phyloP scores from a whole-genome alignment of 345 rosid genomes.

The Eucalyptus cloeziana region DNA sequence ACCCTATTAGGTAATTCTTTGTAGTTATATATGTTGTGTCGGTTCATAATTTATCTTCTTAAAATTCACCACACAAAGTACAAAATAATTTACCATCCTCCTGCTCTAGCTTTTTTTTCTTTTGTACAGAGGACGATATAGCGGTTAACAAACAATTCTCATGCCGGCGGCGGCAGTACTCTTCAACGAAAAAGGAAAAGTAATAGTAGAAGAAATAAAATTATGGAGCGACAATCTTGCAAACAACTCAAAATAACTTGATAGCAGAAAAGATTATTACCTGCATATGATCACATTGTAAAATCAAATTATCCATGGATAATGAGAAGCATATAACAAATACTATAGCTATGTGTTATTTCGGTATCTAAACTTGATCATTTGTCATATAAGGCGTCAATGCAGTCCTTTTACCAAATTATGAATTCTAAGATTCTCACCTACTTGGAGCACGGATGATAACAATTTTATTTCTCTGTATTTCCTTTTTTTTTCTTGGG shows the following conservation, averaged over 20 bases:
- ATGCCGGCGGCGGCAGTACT: background rate
- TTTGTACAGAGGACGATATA: background rate
- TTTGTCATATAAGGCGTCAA: too few relatives aligned
- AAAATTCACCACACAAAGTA: background rate
- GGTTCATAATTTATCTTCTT: background rate
- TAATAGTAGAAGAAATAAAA: background rate
- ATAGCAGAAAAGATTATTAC: background rate
- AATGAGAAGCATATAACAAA: background rate
- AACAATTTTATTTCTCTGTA: too few relatives aligned
- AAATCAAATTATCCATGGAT: background rate
- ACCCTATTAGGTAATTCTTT: background rate
- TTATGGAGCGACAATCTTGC: background rate
- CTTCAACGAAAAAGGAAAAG: background rate
- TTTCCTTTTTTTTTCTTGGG: too few relatives aligned
- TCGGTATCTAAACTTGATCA: too few relatives aligned
- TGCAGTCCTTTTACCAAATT: too few relatives aligned
- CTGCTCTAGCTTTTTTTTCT: background rate
- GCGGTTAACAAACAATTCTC: background rate
- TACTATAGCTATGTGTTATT: background rate
- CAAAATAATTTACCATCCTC: background rate
- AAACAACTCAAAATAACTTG: background rate
- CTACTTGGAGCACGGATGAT: fast-evolving
- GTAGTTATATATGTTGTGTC: background rate
- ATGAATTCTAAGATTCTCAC: too few relatives aligned
- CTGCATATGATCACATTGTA: background rate